A percentile compares a stretch with the other conserved stretches of the same genome.
These are phyloP conservation scores for Venturiaceae sp. DNA, from an alignment of 2,329 filamentous ascomycete genomes.

Conservation along the genomic window DNA sequence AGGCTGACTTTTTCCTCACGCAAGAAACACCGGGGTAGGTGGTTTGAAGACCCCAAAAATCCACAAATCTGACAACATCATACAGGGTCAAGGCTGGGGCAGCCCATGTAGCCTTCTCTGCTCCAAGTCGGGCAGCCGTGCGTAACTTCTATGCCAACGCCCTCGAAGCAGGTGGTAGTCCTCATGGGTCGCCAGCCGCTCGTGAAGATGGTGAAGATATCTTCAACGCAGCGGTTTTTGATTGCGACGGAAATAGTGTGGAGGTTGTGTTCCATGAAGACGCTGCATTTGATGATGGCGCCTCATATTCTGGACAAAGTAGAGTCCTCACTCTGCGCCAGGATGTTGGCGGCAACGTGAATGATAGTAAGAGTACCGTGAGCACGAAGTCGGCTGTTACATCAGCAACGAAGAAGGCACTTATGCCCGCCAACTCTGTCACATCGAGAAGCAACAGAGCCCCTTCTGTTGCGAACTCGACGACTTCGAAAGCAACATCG, in stretches of 20 bases:
- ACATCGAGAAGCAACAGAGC: conserved; percentile 9
- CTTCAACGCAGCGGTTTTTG: conserved; percentile 56
- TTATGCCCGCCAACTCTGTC: conserved; percentile 10
- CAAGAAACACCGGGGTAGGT: conserved; percentile 50
- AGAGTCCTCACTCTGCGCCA: conserved; percentile 24
- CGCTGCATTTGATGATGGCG: conserved; percentile 24
- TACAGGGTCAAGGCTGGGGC: conserved; percentile 39
- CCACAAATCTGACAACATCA: background rate
- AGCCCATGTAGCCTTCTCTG: conserved; percentile 58
- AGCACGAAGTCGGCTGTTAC: conserved; percentile 16
- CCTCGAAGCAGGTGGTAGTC: conserved; percentile 52
- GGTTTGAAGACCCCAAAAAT: conserved; percentile 1
- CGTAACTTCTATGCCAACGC: conserved; percentile 63
- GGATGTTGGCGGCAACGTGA: conserved; percentile 20
- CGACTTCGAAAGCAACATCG: conserved; percentile 14
- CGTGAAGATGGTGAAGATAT: conserved; percentile 45
- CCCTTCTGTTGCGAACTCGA: background rate
- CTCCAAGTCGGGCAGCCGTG: conserved; percentile 55
- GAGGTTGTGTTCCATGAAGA: conserved; percentile 58
- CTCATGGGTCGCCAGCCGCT: conserved; percentile 46
- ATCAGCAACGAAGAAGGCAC: conserved; percentile 14
- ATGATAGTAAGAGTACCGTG: conserved; percentile 15
- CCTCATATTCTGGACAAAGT: conserved; percentile 23
- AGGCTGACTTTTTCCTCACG: conserved; percentile 55
- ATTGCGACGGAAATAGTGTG: conserved; percentile 77